phyloP scores from a whole-genome alignment of 768 basidiomycete genomes.

The Filobasidium wieringae region DNA sequence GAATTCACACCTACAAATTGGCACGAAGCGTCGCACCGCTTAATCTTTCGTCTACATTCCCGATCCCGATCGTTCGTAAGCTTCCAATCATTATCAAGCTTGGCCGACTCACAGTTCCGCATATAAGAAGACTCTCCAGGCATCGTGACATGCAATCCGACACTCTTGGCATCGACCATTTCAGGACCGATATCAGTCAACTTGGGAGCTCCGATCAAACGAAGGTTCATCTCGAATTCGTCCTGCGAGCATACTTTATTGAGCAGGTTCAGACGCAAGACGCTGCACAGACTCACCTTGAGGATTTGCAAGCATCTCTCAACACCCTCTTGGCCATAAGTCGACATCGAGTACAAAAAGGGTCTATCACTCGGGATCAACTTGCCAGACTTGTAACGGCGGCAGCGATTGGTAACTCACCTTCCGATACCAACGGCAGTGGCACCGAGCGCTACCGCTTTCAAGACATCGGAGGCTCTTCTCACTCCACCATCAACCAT shows the following conservation, averaged over 20 bases:
- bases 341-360: constrained; percentile 36
- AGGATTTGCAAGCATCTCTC: constrained; percentile 70
- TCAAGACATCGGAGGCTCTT: constrained; percentile 76
- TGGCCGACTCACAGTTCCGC: constrained; percentile 56
- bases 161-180: constrained; percentile 76
- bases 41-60: constrained; percentile 1
- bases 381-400: too few relatives aligned
- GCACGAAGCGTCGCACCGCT: constrained; percentile 2
- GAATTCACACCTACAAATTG: too few relatives aligned
- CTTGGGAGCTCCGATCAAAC: constrained; percentile 71
- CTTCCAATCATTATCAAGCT: not conserved
- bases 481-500: constrained; percentile 92
- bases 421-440: constrained; percentile 54
- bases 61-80: too few relatives aligned
- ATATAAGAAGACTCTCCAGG: constrained; percentile 67
- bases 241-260: constrained; percentile 47
- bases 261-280: not conserved
- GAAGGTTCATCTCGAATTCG: constrained; percentile 97
- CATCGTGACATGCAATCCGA: constrained; percentile 57
- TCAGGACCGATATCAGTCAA: constrained; percentile 67
- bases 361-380: too few relatives aligned
- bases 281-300: constrained; percentile 20
- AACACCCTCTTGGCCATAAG: constrained; percentile 76
- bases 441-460: constrained; percentile 79
- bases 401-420: constrained; percentile 40